Base-by-base conservation (phyloP, 768 basidiomycete genomes). In the Agrocybe chaxingu region DNA sequence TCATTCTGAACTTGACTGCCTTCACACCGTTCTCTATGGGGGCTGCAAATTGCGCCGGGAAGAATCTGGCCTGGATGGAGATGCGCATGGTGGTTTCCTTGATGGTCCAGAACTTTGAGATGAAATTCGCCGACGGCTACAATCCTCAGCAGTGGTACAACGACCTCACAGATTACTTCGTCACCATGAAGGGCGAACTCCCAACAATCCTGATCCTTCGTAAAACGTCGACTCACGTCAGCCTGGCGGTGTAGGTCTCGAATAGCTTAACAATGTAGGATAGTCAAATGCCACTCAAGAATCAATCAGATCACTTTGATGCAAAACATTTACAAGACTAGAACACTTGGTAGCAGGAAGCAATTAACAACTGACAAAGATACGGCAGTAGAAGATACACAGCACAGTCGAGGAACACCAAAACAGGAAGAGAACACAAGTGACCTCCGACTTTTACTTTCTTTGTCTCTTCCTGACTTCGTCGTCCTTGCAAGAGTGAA, bases 401-500 rank as follows among this genome's bases (percentile, higher is more conserved):
- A 32, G 44, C 35, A 43, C 39, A 49, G 45, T 48, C 34, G 42
- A 42, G 35, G 43, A 34, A 52, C 47, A 45, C 24, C 46, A 52
- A 24, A 34, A 29, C 5, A 38, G 10, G 32, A 34, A 42, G 29
- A 37, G 19, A 18, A 8, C 34, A 13, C 12, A 46, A 46, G 31
- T 8, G 33, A 13, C 19, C 36, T 12, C 36, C 30, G 7, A 30
- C 8, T 46, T 33, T 46, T 12, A 37, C 18, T 24, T 39, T 30
- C 37, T 38, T 16, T 47, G 38, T 52, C 76, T 67, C 72, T 86
- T 87, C 70, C 81, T 89, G 48, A 92, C 87, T 67, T 92, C 90
- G 16, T 92, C 90, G 45, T 92, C 89, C 67, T 90, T 91, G 74
- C 86, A 87, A 16, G 84, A 82, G 62, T 92, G 89, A 57, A 93